Conservation (phyloP, 805 yeast genomes). For the Pichia kluyveri region DNA sequence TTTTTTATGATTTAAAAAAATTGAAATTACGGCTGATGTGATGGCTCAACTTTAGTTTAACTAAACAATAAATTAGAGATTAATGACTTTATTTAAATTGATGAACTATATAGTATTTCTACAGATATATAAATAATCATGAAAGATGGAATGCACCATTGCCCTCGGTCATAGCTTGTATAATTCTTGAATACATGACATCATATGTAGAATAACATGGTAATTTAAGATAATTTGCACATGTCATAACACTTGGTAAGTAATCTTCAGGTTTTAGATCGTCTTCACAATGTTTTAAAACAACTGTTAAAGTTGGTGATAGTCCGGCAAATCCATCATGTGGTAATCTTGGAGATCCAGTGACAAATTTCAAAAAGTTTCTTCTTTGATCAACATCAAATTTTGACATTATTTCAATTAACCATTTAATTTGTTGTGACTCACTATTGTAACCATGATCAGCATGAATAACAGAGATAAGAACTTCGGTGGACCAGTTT, state of each 20-base stretch:
- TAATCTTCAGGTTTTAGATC: slow-evolving; percentile 64
- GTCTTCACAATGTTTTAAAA: slow-evolving; percentile 70
- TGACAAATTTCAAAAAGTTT: slow-evolving; percentile 72
- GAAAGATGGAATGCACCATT: slow-evolving; percentile 81
- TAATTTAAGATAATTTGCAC: slow-evolving; percentile 87
- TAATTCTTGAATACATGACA: slow-evolving; percentile 48
- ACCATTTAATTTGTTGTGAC: slow-evolving; percentile 49
- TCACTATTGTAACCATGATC: slow-evolving; percentile 84
- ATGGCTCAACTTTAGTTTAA: no score
- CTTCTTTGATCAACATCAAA: slow-evolving; percentile 53
- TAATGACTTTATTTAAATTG: no score
- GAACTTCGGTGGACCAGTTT: slow-evolving; percentile 71
- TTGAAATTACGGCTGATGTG: background rate
- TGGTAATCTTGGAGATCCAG: slow-evolving; percentile 91
- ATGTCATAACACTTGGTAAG: slow-evolving; percentile 96
- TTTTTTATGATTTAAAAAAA: background rate
- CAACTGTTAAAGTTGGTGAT: slow-evolving; percentile 80
- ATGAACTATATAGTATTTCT: no score
- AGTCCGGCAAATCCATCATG: slow-evolving; percentile 86
- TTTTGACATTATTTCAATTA: slow-evolving; percentile 52
- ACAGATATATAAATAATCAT: slow-evolving; percentile 17
- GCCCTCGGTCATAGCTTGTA: slow-evolving; percentile 78
- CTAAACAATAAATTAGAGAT: no score
- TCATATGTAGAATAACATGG: slow-evolving; percentile 68
- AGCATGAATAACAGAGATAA: slow-evolving; percentile 57